phyloP scores from a whole-genome alignment of 441 rosid genomes.

The Aquilaria agallochum region DNA sequence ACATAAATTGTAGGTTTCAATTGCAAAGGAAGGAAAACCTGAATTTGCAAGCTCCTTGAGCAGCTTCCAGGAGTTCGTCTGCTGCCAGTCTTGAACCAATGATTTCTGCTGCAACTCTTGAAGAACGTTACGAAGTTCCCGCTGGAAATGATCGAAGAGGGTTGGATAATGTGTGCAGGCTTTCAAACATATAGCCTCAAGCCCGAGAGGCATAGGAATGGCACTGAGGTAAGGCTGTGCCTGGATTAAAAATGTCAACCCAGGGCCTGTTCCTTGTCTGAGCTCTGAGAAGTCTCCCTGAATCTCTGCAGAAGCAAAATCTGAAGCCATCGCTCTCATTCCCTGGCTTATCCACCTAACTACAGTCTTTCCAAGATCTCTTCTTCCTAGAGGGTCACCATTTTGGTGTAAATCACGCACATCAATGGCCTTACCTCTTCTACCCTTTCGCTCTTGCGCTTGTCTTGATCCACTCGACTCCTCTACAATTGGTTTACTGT shows the following conservation, averaged over 20 bases:
- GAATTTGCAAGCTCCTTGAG: conserved; percentile 89
- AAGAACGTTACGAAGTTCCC: conserved; percentile 81
- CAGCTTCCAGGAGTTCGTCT: conserved; percentile 78
- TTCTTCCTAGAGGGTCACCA: conserved; percentile 87
- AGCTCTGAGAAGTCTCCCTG: conserved; percentile 77
- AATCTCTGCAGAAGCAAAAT: conserved; percentile 72
- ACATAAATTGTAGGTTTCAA: conserved; percentile 3
- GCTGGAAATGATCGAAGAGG: conserved; percentile 89
- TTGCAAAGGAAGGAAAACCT: conserved; percentile 33
- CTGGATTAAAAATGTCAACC: conserved; percentile 83
- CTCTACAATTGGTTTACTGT: conserved; percentile 10
- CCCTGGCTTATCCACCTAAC: conserved; percentile 81
- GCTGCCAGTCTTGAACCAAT: conserved; percentile 57
- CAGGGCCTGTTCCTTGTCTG: conserved; percentile 73
- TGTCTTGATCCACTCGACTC: conserved; percentile 7
- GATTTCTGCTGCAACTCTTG: conserved; percentile 54
- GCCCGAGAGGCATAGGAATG: conserved; percentile 79
- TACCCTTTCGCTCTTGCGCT: conserved; percentile 16
- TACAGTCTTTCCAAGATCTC: conserved; percentile 73
- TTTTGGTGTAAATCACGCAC: conserved; percentile 51
- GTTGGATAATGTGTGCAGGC: conserved; percentile 90
- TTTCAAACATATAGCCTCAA: conserved; percentile 82
- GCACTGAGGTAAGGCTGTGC: conserved; percentile 87
- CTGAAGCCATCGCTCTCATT: conserved; percentile 82
- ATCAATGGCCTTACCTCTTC: conserved; percentile 22